Conservation (phyloP, 345 rosid species). For the Microthlaspi erraticum region DNA sequence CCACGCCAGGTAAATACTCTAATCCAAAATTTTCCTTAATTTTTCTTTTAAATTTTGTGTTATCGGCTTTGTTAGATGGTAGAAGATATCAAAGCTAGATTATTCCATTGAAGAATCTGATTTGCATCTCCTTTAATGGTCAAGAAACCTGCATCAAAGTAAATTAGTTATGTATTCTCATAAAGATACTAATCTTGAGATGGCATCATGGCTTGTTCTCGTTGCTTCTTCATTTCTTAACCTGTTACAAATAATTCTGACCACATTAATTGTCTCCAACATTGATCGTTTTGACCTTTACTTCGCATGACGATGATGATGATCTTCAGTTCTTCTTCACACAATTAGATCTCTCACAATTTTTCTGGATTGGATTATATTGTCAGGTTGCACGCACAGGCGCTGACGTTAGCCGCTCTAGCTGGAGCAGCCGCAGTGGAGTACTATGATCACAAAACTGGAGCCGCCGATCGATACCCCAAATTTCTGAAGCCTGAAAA, state of each 20-base stretch:
- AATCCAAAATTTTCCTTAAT: neutral
- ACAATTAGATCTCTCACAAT: neutral
- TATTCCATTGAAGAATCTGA: neutral
- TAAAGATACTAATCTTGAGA: neutral
- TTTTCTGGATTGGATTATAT: constrained; percentile 17
- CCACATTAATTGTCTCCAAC: neutral
- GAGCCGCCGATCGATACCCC: constrained; percentile 60
- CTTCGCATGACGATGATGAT: neutral
- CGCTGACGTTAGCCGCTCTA: constrained; percentile 82
- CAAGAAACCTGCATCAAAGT: neutral
- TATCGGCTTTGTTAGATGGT: neutral
- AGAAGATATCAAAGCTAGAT: neutral
- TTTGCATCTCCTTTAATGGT: neutral
- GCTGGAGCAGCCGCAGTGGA: constrained; percentile 93
- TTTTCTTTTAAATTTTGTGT: neutral
- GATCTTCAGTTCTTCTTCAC: neutral
- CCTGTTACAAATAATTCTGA: neutral
- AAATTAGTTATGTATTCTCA: neutral
- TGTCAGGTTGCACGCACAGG: constrained; percentile 91
- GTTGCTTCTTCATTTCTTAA: neutral
- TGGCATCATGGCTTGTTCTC: neutral
- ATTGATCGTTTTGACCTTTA: neutral
- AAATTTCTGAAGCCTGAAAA: constrained; percentile 55
- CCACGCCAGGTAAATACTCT: constrained; percentile 73
- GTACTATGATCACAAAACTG: constrained; percentile 74